phyloP scores from a whole-genome alignment of 2,329 filamentous ascomycete genomes.

The Arthrobotrys pseudoclavata region DNA sequence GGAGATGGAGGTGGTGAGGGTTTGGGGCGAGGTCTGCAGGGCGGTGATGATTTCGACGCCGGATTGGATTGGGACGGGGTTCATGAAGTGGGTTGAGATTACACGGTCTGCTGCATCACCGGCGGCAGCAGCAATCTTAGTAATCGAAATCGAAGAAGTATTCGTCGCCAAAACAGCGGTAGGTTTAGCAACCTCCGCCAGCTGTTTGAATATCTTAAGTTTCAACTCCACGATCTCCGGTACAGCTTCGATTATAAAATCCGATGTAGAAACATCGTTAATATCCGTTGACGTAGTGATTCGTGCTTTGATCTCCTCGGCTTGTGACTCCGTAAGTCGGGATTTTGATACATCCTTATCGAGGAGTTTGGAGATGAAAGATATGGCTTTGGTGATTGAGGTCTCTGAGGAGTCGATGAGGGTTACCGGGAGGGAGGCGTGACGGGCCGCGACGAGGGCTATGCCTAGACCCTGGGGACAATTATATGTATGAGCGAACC shows the following conservation, averaged over 20 bases:
- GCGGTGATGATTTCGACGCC: conserved; percentile 98
- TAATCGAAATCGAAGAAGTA: conserved; percentile 98
- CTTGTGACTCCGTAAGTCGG: conserved; percentile 84
- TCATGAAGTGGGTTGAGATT: conserved; percentile 98
- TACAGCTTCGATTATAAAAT: conserved; percentile 98
- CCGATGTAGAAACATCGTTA: conserved; percentile 82
- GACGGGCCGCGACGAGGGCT: conserved; percentile 90
- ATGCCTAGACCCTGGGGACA: conserved; percentile 85
- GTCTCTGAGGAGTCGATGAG: conserved; percentile 86
- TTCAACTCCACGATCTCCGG: conserved; percentile 90
- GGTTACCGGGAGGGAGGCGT: conserved; percentile 84
- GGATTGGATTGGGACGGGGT: conserved; percentile 95
- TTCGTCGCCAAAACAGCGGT: conserved; percentile 96
- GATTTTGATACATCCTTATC: conserved; percentile 92
- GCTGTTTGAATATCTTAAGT: conserved; percentile 83
- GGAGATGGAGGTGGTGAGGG: conserved; percentile 82
- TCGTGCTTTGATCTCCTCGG: conserved; percentile 78
- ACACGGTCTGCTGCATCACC: conserved; percentile 85
- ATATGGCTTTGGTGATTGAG: conserved; percentile 87
- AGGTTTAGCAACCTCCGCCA: conserved; percentile 83
- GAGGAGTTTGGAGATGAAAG: conserved; percentile 90
- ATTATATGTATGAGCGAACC: not conserved
- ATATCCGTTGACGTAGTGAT: conserved; percentile 80
- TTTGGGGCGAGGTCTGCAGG: conserved; percentile 87
- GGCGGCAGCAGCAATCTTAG: conserved; percentile 85